Base-by-base conservation (phyloP, 257 asterid genomes). In the Thymus quinquecostatus region DNA sequence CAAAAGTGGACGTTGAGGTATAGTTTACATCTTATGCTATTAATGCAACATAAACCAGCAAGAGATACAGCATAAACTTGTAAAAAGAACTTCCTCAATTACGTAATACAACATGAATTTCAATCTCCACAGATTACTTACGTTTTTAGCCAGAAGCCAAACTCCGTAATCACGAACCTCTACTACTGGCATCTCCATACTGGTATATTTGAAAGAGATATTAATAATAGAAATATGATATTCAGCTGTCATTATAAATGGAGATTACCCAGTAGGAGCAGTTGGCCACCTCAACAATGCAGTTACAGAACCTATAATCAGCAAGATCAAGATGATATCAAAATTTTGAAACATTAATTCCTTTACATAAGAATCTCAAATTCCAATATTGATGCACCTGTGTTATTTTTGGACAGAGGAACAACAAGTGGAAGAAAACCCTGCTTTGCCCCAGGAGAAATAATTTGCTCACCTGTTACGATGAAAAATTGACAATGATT, bases 111-210 rank as follows among this genome's bases (percentile, higher is more conserved):
- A 55, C 54, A 47, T 27, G 74, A 38, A 38, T 38, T 4, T 44
- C 3, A 74, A 59, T 62, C 58, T 49, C 64, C 59, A 57, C 73
- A 61, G 75, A 79, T 75, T 62, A 78, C 96, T 77, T 77, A 94
- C 99, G 67, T 82, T 92, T 86, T 92, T 95, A 51, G 98, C 92
- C 77, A 91, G 77, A 82, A 95, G 95, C 97, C 98, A 92, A 40
- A 89, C 93, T 41, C 96, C 98, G 70, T 87, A 85, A 71, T 82
- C 85, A 53, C 84, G 86, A 73, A 92, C 96, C 78, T 95, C 92
- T 28, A 95, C 98, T 30, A 92, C 87, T 5, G 98, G 99, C 96
- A 95, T 95, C 83, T 95, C 99, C 98, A 95, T 95, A 83, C 99
- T 94, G 53, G 66, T 61, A 53, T 50, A 75, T 77, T 40, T 57